These are phyloP conservation scores for Aureobasidium namibiae DNA, from an alignment of 2,329 filamentous ascomycete species.

Conservation along the genomic window DNA sequence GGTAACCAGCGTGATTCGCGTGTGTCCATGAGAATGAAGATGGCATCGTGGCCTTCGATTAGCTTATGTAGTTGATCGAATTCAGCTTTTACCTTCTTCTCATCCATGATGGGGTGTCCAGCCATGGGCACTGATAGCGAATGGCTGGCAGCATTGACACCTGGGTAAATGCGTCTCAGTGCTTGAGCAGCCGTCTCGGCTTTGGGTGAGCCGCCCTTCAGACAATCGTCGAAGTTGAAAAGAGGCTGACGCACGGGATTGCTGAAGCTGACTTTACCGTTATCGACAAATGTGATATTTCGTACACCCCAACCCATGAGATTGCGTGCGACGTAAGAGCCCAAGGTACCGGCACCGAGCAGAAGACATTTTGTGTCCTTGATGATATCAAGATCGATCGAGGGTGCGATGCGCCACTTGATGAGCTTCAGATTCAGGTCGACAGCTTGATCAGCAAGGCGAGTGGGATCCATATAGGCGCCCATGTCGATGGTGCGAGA, in stretches of 20 bases:
- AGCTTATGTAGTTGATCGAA: slow-evolving; percentile 67
- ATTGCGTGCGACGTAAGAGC: slow-evolving; percentile 86
- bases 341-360: slow-evolving; percentile 85
- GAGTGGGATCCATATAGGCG: slow-evolving; percentile 85
- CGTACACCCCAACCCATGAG: slow-evolving; percentile 92
- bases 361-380: slow-evolving; percentile 85
- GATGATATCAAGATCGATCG: slow-evolving; percentile 77
- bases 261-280: slow-evolving; percentile 85
- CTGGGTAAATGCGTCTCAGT: slow-evolving; percentile 79
- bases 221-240: slow-evolving; percentile 82
- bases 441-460: slow-evolving; percentile 85
- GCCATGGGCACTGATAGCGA: slow-evolving; percentile 89
- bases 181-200: slow-evolving; percentile 72
- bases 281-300: slow-evolving; percentile 94
- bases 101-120: slow-evolving; percentile 76
- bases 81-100: slow-evolving; percentile 59
- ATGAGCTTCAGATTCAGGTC: slow-evolving; percentile 96
- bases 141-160: slow-evolving; percentile 73
- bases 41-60: slow-evolving; percentile 76
- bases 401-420: slow-evolving; percentile 94
- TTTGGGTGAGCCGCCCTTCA: slow-evolving; percentile 76
- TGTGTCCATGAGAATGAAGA: slow-evolving; percentile 96
- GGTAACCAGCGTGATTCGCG: slow-evolving; percentile 92
- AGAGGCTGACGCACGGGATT: slow-evolving; percentile 93
- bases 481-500: slow-evolving; percentile 73